phyloP scores from a whole-genome alignment of 1,284 basidiomycete species.

The Puccinia brachypodii region DNA sequence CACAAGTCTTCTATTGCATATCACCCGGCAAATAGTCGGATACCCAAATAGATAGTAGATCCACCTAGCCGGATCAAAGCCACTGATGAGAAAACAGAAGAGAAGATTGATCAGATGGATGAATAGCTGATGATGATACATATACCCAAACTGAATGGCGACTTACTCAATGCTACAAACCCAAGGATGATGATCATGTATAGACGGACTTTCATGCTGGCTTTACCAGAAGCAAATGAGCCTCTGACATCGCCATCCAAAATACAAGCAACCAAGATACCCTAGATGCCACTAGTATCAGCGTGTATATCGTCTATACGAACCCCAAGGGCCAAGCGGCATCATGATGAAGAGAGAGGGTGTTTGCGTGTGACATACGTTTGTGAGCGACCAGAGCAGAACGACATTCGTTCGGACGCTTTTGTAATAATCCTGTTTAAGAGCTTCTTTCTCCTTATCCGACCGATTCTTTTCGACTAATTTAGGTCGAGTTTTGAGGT shows the following conservation, averaged over 20 bases:
- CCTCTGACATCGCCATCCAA: slow-evolving; percentile 67
- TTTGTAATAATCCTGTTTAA: slow-evolving; percentile 58
- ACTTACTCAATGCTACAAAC: slow-evolving; percentile 47
- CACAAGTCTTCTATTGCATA: neutral
- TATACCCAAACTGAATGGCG: neutral
- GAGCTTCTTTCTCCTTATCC: slow-evolving; percentile 54
- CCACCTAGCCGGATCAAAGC: slow-evolving; percentile 38
- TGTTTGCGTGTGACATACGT: slow-evolving; percentile 60
- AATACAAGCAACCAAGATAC: slow-evolving; percentile 71
- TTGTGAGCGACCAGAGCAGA: slow-evolving; percentile 78
- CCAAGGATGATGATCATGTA: slow-evolving; percentile 47
- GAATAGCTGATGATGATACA: neutral
- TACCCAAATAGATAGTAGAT: slow-evolving; percentile 37
- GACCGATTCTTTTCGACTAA: slow-evolving; percentile 56
- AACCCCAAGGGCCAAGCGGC: neutral
- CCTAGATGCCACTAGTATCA: slow-evolving; percentile 61
- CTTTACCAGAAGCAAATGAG: slow-evolving; percentile 63
- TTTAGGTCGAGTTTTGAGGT: slow-evolving; percentile 68
- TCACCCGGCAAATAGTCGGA: slow-evolving; percentile 45
- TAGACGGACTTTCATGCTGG: slow-evolving; percentile 25
- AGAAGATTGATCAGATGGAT: neutral
- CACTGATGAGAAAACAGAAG: slow-evolving; percentile 16
- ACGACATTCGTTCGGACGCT: slow-evolving; percentile 88
- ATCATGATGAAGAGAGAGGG: slow-evolving; percentile 53
- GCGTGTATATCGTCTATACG: too few relatives aligned